A percentile compares a stretch with the other conserved stretches of the same genome.
These are phyloP conservation scores for Microstroma glucosiphilum DNA, from an alignment of 1,284 basidiomycete genomes.

Conservation along the genomic window DNA sequence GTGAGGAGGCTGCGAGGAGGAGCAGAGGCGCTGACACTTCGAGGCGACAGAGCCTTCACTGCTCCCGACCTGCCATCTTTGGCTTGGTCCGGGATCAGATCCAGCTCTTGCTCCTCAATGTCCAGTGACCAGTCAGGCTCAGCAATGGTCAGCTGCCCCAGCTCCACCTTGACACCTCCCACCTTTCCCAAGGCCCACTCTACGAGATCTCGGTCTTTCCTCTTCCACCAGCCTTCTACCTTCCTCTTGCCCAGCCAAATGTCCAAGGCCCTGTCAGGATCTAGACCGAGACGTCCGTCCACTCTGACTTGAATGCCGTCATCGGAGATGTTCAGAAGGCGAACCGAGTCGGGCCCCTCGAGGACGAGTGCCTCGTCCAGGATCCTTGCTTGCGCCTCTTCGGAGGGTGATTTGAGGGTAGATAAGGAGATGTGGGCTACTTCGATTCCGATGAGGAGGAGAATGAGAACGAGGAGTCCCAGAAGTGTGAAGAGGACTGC, in stretches of 20 bases:
- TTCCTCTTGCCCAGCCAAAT: slow-evolving; percentile 34
- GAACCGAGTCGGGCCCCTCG: slow-evolving; percentile 36
- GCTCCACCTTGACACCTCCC: slow-evolving; percentile 34
- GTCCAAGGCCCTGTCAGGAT: slow-evolving; percentile 37
- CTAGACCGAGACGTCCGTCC: slow-evolving; percentile 40
- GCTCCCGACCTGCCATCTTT: not conserved
- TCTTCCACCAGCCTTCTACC: slow-evolving; percentile 30
- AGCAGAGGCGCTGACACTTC: not conserved
- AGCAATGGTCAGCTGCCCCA: slow-evolving; percentile 29
- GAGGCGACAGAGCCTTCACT: no score
- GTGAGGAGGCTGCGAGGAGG: slow-evolving; percentile 31
- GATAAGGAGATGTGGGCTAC: slow-evolving; percentile 26
- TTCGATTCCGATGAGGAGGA: slow-evolving; percentile 25
- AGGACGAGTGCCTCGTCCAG: slow-evolving; percentile 33
- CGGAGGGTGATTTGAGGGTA: slow-evolving; percentile 28
- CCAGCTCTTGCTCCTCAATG: slow-evolving; percentile 11
- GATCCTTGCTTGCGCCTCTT: slow-evolving; percentile 29
- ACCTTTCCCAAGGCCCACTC: slow-evolving; percentile 43
- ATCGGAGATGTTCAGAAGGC: slow-evolving; percentile 35
- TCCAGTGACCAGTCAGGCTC: slow-evolving; percentile 24
- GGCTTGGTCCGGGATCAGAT: slow-evolving; percentile 12
- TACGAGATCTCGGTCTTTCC: slow-evolving; percentile 32
- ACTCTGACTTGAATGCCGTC: slow-evolving; percentile 34
- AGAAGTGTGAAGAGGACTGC: slow-evolving; percentile 17
- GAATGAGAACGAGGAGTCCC: slow-evolving; percentile 23